Conservation (phyloP, 2,329 filamentous ascomycete genomes). For the Setomelanomma holmii region DNA sequence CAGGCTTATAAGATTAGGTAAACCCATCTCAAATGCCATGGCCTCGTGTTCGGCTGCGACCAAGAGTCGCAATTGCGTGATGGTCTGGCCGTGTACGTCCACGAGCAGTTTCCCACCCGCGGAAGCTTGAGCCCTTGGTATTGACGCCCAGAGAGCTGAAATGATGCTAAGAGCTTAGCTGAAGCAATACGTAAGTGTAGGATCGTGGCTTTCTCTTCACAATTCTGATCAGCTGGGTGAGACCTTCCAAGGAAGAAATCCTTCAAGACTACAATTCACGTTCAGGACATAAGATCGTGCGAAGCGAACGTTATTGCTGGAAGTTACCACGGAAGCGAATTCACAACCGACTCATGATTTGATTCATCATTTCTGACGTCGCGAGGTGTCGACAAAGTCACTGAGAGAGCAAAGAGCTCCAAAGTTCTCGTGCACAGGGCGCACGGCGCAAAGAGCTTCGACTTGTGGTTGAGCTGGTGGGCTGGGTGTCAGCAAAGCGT, state of each 20-base stretch:
- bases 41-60: neutral
- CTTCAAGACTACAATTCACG: too few relatives aligned
- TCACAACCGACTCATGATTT: too few relatives aligned
- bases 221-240: too few relatives aligned
- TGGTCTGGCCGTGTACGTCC: neutral
- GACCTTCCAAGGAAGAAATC: too few relatives aligned
- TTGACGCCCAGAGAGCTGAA: too few relatives aligned
- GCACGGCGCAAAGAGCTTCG: neutral
- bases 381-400: neutral
- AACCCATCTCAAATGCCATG: neutral
- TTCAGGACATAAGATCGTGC: too few relatives aligned
- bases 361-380: too few relatives aligned
- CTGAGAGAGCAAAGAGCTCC: neutral
- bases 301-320: too few relatives aligned
- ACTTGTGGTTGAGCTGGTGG: conserved; percentile 4
- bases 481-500: conserved; percentile 19
- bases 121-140: too few relatives aligned
- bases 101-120: neutral
- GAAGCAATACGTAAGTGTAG: neutral
- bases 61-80: neutral
- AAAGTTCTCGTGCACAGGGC: neutral
- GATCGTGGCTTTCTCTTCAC: neutral
- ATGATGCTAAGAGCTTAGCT: neutral
- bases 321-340: too few relatives aligned
- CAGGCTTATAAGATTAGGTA: neutral